Conservation (phyloP, 495 filamentous ascomycete species). For the Lophiostoma macrostomum region DNA sequence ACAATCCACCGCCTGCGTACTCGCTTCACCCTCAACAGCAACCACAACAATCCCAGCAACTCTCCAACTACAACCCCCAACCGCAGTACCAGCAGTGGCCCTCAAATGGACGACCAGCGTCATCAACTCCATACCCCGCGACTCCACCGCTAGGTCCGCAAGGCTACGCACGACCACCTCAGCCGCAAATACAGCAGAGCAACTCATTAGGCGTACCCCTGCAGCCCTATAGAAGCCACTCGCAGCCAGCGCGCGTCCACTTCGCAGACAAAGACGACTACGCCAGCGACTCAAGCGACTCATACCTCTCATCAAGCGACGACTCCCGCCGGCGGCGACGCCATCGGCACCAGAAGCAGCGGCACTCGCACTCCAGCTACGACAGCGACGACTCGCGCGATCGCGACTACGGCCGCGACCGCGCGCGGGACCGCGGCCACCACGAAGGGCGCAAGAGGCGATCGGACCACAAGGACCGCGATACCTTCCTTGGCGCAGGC, state of each 20-base stretch:
- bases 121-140: slow-evolving; percentile 5
- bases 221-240: slow-evolving; percentile 12
- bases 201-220: slow-evolving; percentile 14
- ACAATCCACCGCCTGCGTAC: slow-evolving; percentile 14
- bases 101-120: not conserved
- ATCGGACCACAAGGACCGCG: slow-evolving; percentile 22
- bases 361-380: not conserved
- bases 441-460: not conserved
- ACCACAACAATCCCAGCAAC: not conserved
- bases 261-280: slow-evolving; percentile 3
- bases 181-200: slow-evolving; percentile 2
- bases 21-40: slow-evolving; percentile 3
- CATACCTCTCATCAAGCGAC: slow-evolving; percentile 9
- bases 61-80: slow-evolving; percentile 2
- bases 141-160: slow-evolving; percentile 6
- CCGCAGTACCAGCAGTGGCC: slow-evolving; percentile 6
- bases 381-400: not conserved
- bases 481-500: slow-evolving; percentile 40
- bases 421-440: slow-evolving; percentile 10
- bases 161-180: not conserved
- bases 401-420: slow-evolving; percentile 1
- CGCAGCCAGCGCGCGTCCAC: slow-evolving; percentile 20
- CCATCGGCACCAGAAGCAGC: slow-evolving; percentile 6
- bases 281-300: not conserved
- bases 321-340: slow-evolving; percentile 6